Percentiles rank a stretch among this genome's conserved stretches.
Evolutionary conservation across 2,329 filamentous ascomycete species (phyloP).

Genomic region (Aureobasidium mangrovei): DNA sequence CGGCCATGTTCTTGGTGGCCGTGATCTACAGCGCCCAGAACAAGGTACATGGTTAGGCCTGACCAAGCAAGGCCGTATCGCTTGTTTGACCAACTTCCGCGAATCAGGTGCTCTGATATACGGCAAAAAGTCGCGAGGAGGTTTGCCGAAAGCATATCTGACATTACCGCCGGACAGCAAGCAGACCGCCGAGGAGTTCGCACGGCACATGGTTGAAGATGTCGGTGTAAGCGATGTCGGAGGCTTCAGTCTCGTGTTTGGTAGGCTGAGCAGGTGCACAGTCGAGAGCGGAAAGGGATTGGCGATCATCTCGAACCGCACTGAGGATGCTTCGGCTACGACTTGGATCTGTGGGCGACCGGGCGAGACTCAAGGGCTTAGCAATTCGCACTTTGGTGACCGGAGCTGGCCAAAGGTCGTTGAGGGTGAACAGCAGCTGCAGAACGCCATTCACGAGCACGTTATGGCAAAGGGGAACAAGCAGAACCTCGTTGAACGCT

Average conservation of each 20-base stretch:
- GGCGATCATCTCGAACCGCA: conserved; percentile 55
- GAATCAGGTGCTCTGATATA: conserved; percentile 39
- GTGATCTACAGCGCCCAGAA: conserved; percentile 50
- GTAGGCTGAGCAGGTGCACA: conserved; percentile 31
- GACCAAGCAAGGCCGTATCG: conserved; percentile 51
- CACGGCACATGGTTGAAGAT: conserved; percentile 45
- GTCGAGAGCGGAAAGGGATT: conserved; percentile 30
- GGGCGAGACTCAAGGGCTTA: conserved; percentile 49
- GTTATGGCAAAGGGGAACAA: conserved; percentile 34
- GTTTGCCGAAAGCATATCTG: conserved; percentile 53
- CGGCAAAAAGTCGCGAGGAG: conserved; percentile 45
- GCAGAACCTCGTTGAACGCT: conserved; percentile 41
- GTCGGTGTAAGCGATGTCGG: conserved; percentile 49
- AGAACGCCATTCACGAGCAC: conserved; percentile 39
- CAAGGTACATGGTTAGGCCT: conserved; percentile 59
- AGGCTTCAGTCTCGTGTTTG: conserved; percentile 55
- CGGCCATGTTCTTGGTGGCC: conserved; percentile 49
- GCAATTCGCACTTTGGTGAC: conserved; percentile 53
- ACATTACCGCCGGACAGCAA: conserved; percentile 33
- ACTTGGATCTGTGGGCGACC: conserved; percentile 41
- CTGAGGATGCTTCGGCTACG: conserved; percentile 42
- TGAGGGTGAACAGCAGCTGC: conserved; percentile 40
- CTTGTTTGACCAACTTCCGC: conserved; percentile 56
- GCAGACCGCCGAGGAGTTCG: conserved; percentile 43
- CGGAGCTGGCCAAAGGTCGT: conserved; percentile 54